phyloP scores from a whole-genome alignment of 2,329 filamentous ascomycete species.

The Pseudodiploospora longispora region DNA sequence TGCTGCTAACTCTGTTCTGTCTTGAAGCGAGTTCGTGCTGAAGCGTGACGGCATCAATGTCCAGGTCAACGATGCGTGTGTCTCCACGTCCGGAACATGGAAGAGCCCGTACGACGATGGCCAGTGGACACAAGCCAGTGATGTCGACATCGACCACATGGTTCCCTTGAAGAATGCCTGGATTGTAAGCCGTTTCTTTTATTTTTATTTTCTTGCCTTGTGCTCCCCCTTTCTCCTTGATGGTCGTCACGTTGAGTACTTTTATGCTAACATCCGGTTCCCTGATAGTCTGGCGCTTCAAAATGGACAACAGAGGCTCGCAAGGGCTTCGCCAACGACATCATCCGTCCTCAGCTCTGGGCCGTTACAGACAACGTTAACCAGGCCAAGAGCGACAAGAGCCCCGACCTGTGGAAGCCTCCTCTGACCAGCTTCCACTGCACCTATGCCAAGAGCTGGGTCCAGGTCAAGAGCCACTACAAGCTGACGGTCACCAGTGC shows the following conservation, averaged over 20 bases:
- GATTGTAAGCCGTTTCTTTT: slow-evolving; percentile 44
- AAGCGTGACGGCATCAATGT: slow-evolving; percentile 65
- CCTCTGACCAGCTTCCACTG: slow-evolving; percentile 62
- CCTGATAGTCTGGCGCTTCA: slow-evolving; percentile 55
- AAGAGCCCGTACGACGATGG: slow-evolving; percentile 64
- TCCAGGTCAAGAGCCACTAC: slow-evolving; percentile 71
- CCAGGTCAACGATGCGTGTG: slow-evolving; percentile 49
- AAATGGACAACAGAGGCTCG: slow-evolving; percentile 63
- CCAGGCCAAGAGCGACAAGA: slow-evolving; percentile 61
- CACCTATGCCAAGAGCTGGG: slow-evolving; percentile 69
- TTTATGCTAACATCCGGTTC: background rate
- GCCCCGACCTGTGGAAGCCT: slow-evolving; percentile 71
- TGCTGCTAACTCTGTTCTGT: background rate
- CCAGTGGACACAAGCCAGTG: slow-evolving; percentile 57
- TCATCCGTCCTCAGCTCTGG: slow-evolving; percentile 66
- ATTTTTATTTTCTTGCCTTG: background rate
- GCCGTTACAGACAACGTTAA: slow-evolving; percentile 75
- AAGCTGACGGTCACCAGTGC: slow-evolving; percentile 58
- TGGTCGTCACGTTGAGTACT: background rate
- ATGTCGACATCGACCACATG: slow-evolving; percentile 78
- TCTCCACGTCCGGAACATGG: slow-evolving; percentile 60
- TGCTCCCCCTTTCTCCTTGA: background rate
- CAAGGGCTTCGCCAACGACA: slow-evolving; percentile 67
- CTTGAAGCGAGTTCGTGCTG: slow-evolving; percentile 54
- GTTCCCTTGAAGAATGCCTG: slow-evolving; percentile 76